A percentile compares a stretch with the other conserved stretches of the same genome.
These are phyloP conservation scores for Dioscorea alata DNA, from an alignment of 106 monocot species.

Conservation along the genomic window DNA sequence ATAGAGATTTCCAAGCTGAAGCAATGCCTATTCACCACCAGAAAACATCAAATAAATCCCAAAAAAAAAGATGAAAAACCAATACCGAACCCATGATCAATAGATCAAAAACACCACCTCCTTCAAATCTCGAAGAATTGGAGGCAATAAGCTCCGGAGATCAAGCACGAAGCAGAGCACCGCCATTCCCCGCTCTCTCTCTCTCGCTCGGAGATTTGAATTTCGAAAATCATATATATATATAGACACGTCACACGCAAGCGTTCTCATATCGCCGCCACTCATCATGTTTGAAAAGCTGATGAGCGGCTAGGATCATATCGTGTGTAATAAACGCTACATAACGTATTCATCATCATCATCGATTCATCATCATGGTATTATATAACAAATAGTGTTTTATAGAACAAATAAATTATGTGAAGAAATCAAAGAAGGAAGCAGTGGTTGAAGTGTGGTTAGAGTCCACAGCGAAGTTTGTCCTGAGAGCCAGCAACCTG, in stretches of 20 bases:
- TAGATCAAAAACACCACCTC: slow-evolving; percentile 28
- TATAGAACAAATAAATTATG: too few species aligned
- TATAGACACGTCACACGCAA: too few species aligned
- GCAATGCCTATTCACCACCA: slow-evolving; percentile 39
- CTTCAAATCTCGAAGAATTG: slow-evolving; percentile 62
- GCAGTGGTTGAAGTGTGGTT: neutral
- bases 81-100: neutral
- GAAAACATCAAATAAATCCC: neutral
- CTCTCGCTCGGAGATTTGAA: neutral
- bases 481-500: slow-evolving; percentile 2
- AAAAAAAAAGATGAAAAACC: neutral
- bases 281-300: too few species aligned
- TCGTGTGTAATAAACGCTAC: too few species aligned
- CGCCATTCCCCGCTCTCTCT: slow-evolving; percentile 25
- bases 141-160: slow-evolving; percentile 54
- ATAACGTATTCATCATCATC: too few species aligned
- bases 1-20: slow-evolving; percentile 78
- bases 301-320: too few species aligned
- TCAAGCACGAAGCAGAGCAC: slow-evolving; percentile 86
- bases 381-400: too few species aligned
- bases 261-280: too few species aligned
- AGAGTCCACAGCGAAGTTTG: neutral
- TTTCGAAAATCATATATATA: too few species aligned
- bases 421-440: too few species aligned
- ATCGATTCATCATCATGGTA: too few species aligned